These are phyloP conservation scores for Atkinsonella hypoxylon DNA, from an alignment of 2,329 filamentous ascomycete genomes.

Conservation along the genomic window DNA sequence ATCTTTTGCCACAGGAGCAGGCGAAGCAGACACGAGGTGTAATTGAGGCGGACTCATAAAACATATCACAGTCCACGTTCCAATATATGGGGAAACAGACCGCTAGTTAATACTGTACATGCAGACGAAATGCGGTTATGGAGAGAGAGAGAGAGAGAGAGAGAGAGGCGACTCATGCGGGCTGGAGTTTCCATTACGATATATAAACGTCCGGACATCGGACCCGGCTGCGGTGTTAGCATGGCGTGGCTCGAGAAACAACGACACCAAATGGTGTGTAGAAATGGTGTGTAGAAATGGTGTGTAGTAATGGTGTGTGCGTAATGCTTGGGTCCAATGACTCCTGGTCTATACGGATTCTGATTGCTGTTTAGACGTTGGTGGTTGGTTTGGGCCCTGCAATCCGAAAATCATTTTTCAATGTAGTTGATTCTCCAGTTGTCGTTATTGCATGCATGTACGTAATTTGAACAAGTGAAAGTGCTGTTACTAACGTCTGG, in stretches of 20 bases:
- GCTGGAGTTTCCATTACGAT: slow-evolving; percentile 9
- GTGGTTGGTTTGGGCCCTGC: too few relatives aligned
- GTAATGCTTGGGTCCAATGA: neutral
- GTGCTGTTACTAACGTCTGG: too few relatives aligned
- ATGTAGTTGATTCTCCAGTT: too few relatives aligned
- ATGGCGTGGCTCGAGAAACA: neutral
- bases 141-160: neutral
- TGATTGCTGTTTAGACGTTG: neutral
- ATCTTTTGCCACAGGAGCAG: too few relatives aligned
- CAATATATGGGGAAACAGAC: neutral
- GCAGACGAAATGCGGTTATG: neutral
- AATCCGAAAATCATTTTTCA: too few relatives aligned
- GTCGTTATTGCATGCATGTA: too few relatives aligned
- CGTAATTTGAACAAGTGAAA: too few relatives aligned
- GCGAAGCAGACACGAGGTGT: too few relatives aligned
- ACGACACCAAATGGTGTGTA: slow-evolving; percentile 1
- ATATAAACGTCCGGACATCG: slow-evolving; percentile 6
- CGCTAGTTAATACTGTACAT: neutral
- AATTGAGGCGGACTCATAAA: too few relatives aligned
- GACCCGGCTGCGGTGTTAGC: neutral
- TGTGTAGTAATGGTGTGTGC: too few relatives aligned
- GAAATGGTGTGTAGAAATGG: neutral
- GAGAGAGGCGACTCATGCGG: neutral
- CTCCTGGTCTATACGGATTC: neutral
- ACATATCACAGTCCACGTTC: neutral